These are phyloP conservation scores for Hortaea sp. DNA, from an alignment of 2,329 filamentous ascomycete genomes.

Conservation along the genomic window DNA sequence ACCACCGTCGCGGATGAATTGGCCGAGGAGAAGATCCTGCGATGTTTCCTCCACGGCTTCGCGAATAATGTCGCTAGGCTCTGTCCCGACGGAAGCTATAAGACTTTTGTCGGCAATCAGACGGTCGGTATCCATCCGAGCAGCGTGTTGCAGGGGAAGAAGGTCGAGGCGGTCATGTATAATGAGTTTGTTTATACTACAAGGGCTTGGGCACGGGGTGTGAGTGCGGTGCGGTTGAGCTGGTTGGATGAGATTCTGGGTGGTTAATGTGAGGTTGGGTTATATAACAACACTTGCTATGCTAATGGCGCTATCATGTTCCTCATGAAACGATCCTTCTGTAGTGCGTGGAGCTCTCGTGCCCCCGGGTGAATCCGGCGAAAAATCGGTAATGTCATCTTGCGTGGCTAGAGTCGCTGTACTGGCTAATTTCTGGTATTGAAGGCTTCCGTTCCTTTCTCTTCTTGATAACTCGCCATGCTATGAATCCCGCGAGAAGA, in stretches of 20 bases:
- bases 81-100: slow-evolving; percentile 52
- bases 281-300: too few relatives aligned
- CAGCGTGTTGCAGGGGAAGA: slow-evolving; percentile 50
- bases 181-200: slow-evolving; percentile 58
- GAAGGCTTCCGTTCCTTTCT: background rate
- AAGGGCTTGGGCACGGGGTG: slow-evolving; percentile 51
- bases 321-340: too few relatives aligned
- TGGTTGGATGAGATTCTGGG: slow-evolving; percentile 47
- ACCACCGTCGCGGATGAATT: slow-evolving; percentile 28
- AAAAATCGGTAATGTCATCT: too few relatives aligned
- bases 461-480: background rate
- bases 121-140: slow-evolving; percentile 53
- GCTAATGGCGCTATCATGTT: too few relatives aligned
- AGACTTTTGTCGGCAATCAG: slow-evolving; percentile 52
- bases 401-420: background rate
- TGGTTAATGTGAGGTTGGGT: background rate
- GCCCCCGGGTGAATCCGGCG: too few relatives aligned
- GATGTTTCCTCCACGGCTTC: slow-evolving; percentile 50
- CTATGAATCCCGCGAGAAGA: background rate
- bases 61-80: slow-evolving; percentile 50
- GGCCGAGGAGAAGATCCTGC: slow-evolving; percentile 41
- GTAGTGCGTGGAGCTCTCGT: too few relatives aligned
- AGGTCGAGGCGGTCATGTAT: slow-evolving; percentile 54
- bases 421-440: background rate
- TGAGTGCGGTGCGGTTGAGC: slow-evolving; percentile 52